Evolutionary conservation across 257 asterid species (phyloP), one percentile per base, ranked within the genome.

Genomic region (Nicotiana tomentosiformis): DNA sequence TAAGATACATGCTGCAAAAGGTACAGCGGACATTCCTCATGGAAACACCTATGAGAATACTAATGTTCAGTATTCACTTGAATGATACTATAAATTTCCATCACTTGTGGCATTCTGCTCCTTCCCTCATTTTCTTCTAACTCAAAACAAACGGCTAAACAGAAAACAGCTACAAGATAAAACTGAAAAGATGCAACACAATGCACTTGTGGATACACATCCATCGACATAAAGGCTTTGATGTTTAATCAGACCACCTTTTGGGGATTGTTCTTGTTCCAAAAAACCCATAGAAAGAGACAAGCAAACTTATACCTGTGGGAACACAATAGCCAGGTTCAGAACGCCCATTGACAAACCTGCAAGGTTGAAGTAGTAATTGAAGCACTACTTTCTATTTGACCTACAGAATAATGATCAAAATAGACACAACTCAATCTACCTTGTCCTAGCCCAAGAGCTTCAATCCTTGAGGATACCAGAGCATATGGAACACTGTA

Each of bases 401-500:
- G 66, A 68, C 37, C 33, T 32, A 56, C 64, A 32, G 69, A 58
- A 72, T 43, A 30, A 78, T 81, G 80, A 70, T 83, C 81, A 77
- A 30, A 83, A 32, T 49, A 53, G 80, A 83, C 57, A 84, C 55
- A 80, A 83, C 14, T 81, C 78, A 83, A 85, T 93, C 62, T 85
- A 95, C 97, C 98, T 91, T 93, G 97, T 85, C 97, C 97, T 53
- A 93, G 89, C 87, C 98, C 97, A 86, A 92, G 87, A 82, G 92
- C 90, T 87, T 95, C 96, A 82, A 93, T 92, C 23, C 91, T 94
- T 37, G 96, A 83, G 53, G 97, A 87, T 62, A 95, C 88, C 93
- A 93, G 85, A 85, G 98, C 98, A 89, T 95, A 93, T 33, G 98
- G 98, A 68, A 95, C 96, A 88, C 98, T 95, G 81, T 95, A 93